Conservation (phyloP, 1,284 basidiomycete genomes). For the Trichosporon sp. region DNA sequence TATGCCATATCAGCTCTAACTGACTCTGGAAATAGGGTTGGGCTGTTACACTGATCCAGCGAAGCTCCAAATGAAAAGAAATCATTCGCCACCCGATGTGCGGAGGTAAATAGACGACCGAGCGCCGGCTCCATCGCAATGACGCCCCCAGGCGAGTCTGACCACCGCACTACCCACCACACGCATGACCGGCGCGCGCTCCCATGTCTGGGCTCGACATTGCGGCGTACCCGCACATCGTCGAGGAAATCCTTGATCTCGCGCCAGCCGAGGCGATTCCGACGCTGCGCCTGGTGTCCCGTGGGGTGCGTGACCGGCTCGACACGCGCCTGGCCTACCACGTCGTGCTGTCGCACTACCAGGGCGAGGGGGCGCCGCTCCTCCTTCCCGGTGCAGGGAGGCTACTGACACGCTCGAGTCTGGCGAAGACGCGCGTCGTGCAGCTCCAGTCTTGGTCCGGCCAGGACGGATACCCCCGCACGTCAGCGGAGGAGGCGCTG, state of each 20-base stretch:
- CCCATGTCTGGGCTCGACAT: background rate
- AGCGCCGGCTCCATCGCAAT: background rate
- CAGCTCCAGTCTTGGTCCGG: background rate
- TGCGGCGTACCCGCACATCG: conserved; percentile 4
- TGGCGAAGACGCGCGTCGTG: background rate
- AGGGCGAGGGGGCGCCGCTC: background rate
- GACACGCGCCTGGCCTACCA: background rate
- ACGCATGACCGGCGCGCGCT: background rate
- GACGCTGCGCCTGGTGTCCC: background rate
- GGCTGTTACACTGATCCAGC: too few relatives aligned
- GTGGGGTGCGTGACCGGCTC: background rate
- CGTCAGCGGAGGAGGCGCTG: background rate
- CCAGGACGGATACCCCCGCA: background rate
- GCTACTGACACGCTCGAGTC: background rate
- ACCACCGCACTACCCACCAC: background rate
- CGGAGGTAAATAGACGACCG: background rate
- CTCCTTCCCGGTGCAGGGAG: background rate
- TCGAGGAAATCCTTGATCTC: background rate
- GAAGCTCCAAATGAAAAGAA: too few relatives aligned
- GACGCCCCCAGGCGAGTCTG: background rate
- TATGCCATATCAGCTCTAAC: too few relatives aligned
- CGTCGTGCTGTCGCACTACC: background rate
- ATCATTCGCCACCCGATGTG: background rate
- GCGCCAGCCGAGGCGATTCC: background rate
- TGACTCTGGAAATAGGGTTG: too few relatives aligned